Percentiles rank a stretch among this genome's conserved stretches.
These are phyloP conservation scores for Coccomyxa sp. DNA, from an alignment of 139 green algal species.

Conservation along the genomic window DNA sequence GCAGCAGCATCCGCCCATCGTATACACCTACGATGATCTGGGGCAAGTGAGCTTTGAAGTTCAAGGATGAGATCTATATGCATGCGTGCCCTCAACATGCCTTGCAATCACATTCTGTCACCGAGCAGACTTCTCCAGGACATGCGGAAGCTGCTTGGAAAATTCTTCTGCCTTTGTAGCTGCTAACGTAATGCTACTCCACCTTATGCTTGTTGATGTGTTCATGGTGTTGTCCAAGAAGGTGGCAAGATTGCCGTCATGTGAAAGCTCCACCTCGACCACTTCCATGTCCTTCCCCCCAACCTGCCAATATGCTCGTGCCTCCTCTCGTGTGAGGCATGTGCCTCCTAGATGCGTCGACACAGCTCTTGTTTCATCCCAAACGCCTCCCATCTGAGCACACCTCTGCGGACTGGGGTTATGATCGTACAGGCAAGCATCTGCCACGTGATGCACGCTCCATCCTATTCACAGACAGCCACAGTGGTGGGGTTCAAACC, in stretches of 20 bases:
- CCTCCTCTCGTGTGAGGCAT: constrained; percentile 33
- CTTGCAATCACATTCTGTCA: background rate
- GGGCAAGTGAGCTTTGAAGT: background rate
- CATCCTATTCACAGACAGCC: constrained; percentile 27
- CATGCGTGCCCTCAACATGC: background rate
- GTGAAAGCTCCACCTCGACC: constrained; percentile 26
- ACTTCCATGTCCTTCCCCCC: constrained; percentile 18
- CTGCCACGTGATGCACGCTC: constrained; percentile 37
- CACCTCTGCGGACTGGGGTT: constrained; percentile 63
- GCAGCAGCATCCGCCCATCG: constrained; percentile 19
- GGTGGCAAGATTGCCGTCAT: constrained; percentile 14
- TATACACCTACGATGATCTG: constrained; percentile 21
- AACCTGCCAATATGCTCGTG: constrained; percentile 8
- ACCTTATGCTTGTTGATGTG: background rate
- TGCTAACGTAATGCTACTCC: background rate
- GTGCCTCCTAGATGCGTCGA: constrained; percentile 28
- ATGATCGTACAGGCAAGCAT: constrained; percentile 63
- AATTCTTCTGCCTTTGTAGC: background rate
- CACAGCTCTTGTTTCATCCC: constrained; percentile 55
- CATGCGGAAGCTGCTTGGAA: background rate
- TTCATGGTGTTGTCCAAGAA: background rate
- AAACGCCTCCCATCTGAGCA: constrained; percentile 47
- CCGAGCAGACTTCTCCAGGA: background rate
- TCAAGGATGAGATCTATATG: no score
- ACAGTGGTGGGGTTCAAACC: background rate